Percentiles rank a stretch among this genome's conserved stretches.
Conservation (phyloP, 148 eudicot species). For the Cornus florida region DNA sequence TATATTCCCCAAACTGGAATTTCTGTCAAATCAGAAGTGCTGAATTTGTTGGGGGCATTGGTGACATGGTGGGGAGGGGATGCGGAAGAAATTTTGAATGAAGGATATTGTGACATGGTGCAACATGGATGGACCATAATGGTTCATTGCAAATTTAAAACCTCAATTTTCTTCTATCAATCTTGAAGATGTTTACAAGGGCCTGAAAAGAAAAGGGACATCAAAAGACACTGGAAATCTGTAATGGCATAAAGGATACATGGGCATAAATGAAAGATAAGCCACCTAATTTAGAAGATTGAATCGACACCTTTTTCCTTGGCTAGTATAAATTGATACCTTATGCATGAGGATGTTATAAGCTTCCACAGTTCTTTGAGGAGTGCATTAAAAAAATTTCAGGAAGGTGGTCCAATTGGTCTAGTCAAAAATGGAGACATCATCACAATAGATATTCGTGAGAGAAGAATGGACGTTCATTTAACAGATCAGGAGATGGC, state of each 20-base stretch:
- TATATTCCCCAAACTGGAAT: no score
- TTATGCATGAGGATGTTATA: not conserved
- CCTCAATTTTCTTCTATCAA: not conserved
- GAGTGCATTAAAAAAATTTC: slow-evolving; percentile 5
- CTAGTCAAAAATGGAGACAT: slow-evolving; percentile 78
- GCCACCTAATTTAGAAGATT: not conserved
- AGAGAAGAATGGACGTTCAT: slow-evolving; percentile 74
- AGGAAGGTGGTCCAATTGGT: slow-evolving; percentile 98
- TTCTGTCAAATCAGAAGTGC: no score
- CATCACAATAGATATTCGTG: slow-evolving; percentile 70
- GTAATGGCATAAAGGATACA: not conserved
- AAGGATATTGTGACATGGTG: not conserved
- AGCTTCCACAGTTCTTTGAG: not conserved
- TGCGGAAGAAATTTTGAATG: not conserved
- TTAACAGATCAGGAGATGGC: slow-evolving; percentile 60
- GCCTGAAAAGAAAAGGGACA: no score
- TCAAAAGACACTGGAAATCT: not conserved
- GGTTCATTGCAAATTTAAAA: not conserved
- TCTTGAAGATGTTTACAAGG: not conserved
- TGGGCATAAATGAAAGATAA: not conserved
- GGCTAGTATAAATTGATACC: not conserved
- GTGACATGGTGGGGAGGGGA: no score
- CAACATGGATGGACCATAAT: not conserved
- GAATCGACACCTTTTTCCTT: no score
- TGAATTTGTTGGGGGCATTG: no score